A percentile compares a stretch with the other conserved stretches of the same genome.
These are phyloP conservation scores for Daldinia concentrica DNA, from an alignment of 495 filamentous ascomycete genomes.

Conservation along the genomic window DNA sequence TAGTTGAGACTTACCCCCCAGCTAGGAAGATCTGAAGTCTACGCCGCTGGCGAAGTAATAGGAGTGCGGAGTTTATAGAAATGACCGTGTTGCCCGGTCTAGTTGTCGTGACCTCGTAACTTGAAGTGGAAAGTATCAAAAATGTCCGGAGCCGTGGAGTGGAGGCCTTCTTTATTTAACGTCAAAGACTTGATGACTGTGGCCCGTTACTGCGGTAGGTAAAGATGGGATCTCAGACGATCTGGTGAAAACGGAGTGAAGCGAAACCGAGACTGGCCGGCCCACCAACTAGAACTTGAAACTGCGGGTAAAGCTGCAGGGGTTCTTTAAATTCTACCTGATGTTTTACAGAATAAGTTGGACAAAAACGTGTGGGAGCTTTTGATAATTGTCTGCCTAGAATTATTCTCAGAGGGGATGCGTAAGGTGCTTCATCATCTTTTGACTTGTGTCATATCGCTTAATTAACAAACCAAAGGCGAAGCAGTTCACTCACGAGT, in stretches of 20 bases:
- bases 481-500: neutral
- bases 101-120: constrained; percentile 17
- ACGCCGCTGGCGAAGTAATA: neutral
- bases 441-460: neutral
- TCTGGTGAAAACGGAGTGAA: constrained; percentile 15
- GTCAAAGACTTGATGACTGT: neutral
- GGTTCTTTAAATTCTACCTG: neutral
- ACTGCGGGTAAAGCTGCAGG: constrained; percentile 8
- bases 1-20: too few relatives aligned
- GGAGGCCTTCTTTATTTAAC: neutral
- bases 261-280: constrained; percentile 31
- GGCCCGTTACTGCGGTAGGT: neutral
- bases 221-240: constrained; percentile 14
- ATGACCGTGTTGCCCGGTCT: constrained; percentile 2
- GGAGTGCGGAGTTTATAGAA: constrained; percentile 29
- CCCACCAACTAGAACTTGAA: constrained; percentile 30
- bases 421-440: neutral
- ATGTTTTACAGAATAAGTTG: neutral
- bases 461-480: neutral
- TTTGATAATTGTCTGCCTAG: neutral
- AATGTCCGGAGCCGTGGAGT: constrained; percentile 12
- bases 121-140: constrained; percentile 6
- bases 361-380: neutral
- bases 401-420: neutral
- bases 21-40: neutral